These are phyloP conservation scores for Colletotrichum gloeosporioides DNA, from an alignment of 2,329 filamentous ascomycete genomes.

Conservation along the genomic window DNA sequence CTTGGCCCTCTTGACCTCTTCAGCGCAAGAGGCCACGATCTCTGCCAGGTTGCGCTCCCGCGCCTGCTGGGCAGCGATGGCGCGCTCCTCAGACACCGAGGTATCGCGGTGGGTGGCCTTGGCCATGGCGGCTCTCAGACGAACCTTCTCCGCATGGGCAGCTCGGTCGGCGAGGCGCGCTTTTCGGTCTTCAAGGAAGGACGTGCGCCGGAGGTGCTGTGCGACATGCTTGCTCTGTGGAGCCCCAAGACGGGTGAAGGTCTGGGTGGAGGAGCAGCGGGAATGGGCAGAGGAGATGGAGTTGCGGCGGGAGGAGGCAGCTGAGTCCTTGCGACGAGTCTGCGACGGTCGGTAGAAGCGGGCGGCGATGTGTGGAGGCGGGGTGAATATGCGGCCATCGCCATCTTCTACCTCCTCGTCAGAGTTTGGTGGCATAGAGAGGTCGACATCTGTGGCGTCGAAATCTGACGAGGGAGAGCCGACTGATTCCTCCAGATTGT, in stretches of 20 bases:
- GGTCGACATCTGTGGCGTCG: slow-evolving; percentile 36
- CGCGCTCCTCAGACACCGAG: slow-evolving; percentile 75
- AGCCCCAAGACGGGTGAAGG: slow-evolving; percentile 54
- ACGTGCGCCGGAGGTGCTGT: slow-evolving; percentile 79
- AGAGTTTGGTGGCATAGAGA: slow-evolving; percentile 40
- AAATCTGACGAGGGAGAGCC: slow-evolving; percentile 32
- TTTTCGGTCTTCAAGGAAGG: slow-evolving; percentile 81
- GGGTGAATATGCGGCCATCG: slow-evolving; percentile 54
- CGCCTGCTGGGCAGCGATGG: slow-evolving; percentile 77
- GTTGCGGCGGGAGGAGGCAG: slow-evolving; percentile 79
- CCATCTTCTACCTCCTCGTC: slow-evolving; percentile 39
- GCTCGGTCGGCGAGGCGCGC: slow-evolving; percentile 81
- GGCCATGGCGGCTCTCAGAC: slow-evolving; percentile 74
- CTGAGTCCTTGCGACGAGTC: slow-evolving; percentile 74
- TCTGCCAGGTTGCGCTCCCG: slow-evolving; percentile 82
- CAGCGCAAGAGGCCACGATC: slow-evolving; percentile 80
- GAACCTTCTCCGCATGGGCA: slow-evolving; percentile 83
- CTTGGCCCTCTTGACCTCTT: slow-evolving; percentile 83
- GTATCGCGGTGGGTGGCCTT: slow-evolving; percentile 72
- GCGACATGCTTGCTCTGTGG: slow-evolving; percentile 79
- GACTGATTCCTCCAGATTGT: slow-evolving; percentile 41
- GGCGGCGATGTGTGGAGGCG: slow-evolving; percentile 78
- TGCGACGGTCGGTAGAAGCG: slow-evolving; percentile 75
- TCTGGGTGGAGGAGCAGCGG: slow-evolving; percentile 65
- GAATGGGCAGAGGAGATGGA: slow-evolving; percentile 80